Base-by-base conservation (phyloP, 192 early-diverging fungal genomes). In the Umbelopsis vinacea region DNA sequence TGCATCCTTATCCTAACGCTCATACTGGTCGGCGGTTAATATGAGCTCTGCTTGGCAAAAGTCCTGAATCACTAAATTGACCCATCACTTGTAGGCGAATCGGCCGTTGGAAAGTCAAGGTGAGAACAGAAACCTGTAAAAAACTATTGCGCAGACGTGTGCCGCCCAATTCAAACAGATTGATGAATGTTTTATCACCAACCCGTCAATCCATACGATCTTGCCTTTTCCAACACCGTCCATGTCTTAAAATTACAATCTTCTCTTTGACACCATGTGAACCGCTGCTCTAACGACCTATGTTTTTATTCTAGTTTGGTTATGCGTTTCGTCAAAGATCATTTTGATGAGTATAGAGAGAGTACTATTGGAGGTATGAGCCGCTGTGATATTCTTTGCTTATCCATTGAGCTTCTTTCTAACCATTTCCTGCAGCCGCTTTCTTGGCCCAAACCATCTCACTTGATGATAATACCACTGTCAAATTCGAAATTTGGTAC, bases 401-500 rank as follows among this genome's bases (percentile, higher is more conserved):
- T 29, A 29, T 29, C 29, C 29, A 2, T 3, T 29, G 29, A 29
- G 29, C 29, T 29, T 29, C 11, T 43, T 11, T 43, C 22, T 48
- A 24, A 48, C 29, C 14, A 52, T 14, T 26, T 50, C 46, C 69
- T 21, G 66, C 71, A 89, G 88, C 88, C 68, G 88, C 88, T 54
- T 89, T 89, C 67, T 76, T 89, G 69, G 94, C 95, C 71, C 93
- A 95, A 74, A 93, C 92, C 68, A 91, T 94, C 76, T 79, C 86
- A 68, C 79, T 96, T 55, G 93, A 95, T 71, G 94, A 96, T 77
- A 91, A 91, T 46, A 92, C 87, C 21, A 94, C 85, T n/a, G 87
- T 96, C 74, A 96, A 96, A 80, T 96, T 95, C 85, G 95, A 96
- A 79, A 96, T 96, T 76, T 96, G 94, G 93, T 86, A 85, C 15